Conservation (phyloP, 208 protist genomes). For the Perkinsela sp. region DNA sequence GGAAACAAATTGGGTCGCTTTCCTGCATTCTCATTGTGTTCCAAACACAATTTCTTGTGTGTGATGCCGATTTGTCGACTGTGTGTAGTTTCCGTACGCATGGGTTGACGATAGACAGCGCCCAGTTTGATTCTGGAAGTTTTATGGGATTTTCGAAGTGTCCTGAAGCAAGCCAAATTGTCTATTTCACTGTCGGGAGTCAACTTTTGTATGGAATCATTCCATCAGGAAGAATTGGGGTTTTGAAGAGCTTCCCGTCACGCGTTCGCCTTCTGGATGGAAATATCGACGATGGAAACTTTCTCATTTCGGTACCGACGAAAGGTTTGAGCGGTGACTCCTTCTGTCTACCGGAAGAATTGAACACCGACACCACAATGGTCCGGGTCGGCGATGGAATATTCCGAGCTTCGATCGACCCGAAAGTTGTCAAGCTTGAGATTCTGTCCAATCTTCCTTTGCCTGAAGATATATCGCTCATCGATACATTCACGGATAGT, state of each 20-base stretch:
- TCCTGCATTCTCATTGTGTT: neutral
- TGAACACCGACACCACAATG: too few species aligned
- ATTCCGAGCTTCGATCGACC: too few species aligned
- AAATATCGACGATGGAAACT: neutral
- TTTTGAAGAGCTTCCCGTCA: neutral
- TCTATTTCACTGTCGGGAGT: neutral
- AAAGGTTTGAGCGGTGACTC: too few species aligned
- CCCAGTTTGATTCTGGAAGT: neutral
- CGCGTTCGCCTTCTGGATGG: neutral
- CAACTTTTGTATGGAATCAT: neutral
- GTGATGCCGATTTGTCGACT: neutral
- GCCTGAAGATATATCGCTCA: neutral
- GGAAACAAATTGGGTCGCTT: too few species aligned
- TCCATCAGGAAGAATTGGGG: neutral
- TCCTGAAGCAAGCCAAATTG: neutral
- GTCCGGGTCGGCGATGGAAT: too few species aligned
- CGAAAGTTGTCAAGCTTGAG: neutral
- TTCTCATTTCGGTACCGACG: neutral
- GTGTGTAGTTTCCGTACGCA: neutral
- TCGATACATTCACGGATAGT: neutral
- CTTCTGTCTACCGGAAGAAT: too few species aligned
- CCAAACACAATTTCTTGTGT: neutral
- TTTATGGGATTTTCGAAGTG: neutral
- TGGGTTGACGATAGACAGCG: neutral
- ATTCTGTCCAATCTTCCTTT: neutral